phyloP scores from a whole-genome alignment of 225 moss, liverwort and hornwort genomes.

The Ulota crispa region DNA sequence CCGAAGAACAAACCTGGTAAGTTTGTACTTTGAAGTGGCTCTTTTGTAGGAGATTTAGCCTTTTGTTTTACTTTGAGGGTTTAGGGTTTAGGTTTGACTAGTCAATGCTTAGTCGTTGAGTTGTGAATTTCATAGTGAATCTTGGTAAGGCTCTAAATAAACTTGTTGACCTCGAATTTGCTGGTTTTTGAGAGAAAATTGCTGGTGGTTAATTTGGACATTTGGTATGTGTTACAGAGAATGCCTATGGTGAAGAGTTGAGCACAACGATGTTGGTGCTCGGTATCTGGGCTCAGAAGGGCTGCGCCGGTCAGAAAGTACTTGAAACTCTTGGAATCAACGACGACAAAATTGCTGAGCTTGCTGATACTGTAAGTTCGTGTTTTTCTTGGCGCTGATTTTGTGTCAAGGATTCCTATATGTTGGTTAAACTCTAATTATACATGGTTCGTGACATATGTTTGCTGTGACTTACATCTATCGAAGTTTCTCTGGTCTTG shows the following conservation, averaged over 20 bases:
- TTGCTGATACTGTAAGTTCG: conserved; percentile 66
- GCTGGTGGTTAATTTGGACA: background rate
- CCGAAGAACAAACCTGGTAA: conserved; percentile 73
- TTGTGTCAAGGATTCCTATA: background rate
- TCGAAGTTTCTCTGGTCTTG: conserved; percentile 4
- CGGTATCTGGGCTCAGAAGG: conserved; percentile 93
- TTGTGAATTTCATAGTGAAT: background rate
- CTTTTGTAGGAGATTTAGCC: background rate
- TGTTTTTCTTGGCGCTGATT: background rate
- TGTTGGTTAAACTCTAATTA: background rate
- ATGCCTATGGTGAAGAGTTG: conserved; percentile 59
- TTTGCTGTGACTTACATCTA: background rate
- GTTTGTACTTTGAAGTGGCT: background rate
- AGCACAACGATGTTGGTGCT: conserved; percentile 81
- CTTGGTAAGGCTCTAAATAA: background rate
- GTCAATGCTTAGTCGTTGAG: background rate
- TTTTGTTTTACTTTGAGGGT: background rate
- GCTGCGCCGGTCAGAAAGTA: conserved; percentile 81
- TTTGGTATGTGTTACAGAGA: conserved; percentile 37
- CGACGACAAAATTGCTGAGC: conserved; percentile 70
- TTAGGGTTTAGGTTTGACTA: conserved; percentile 28
- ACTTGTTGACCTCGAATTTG: background rate
- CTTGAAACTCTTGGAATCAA: conserved; percentile 79
- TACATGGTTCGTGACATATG: background rate
- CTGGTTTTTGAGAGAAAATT: background rate